phyloP scores from a whole-genome alignment of 805 yeast species.

The Metschnikowia sp. region DNA sequence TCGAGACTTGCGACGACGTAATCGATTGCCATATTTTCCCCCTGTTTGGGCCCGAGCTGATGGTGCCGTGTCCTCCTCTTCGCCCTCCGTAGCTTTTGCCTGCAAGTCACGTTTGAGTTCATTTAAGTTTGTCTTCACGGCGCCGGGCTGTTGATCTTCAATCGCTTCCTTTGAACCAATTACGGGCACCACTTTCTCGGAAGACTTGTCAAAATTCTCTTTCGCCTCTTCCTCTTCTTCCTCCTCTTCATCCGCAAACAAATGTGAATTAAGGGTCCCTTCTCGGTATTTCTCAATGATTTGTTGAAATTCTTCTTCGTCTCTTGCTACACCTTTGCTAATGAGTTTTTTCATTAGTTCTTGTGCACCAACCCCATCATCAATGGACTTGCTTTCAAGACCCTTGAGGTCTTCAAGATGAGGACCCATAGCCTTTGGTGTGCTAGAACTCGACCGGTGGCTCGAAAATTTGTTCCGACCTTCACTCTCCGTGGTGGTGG shows the following conservation, averaged over 20 bases:
- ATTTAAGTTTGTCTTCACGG: too few species aligned
- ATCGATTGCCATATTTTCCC: conserved; percentile 18
- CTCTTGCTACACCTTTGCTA: conserved; percentile 30
- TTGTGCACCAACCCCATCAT: conserved; percentile 6
- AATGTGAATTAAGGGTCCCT: conserved; percentile 31
- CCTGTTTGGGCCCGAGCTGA: conserved; percentile 8
- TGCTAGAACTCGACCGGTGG: too few species aligned
- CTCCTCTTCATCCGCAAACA: conserved; percentile 39
- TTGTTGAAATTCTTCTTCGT: conserved; percentile 26
- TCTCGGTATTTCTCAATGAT: conserved; percentile 32
- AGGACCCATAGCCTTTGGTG: too few species aligned
- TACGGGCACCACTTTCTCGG: background rate
- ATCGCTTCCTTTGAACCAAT: background rate
- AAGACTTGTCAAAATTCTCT: background rate
- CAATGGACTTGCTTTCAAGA: background rate
- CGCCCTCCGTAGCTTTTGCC: background rate
- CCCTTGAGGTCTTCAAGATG: background rate
- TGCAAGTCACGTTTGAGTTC: background rate
- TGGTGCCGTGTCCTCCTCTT: background rate
- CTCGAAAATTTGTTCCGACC: too few species aligned
- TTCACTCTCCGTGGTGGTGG: too few species aligned
- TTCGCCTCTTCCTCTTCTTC: conserved; percentile 5
- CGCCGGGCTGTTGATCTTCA: background rate
- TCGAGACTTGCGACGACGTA: conserved; percentile 18
- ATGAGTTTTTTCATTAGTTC: conserved; percentile 38